A percentile compares a stretch with the other conserved stretches of the same genome.
phyloP scores from a whole-genome alignment of 2,329 filamentous ascomycete genomes.

The Cladophialophora bantiana region DNA sequence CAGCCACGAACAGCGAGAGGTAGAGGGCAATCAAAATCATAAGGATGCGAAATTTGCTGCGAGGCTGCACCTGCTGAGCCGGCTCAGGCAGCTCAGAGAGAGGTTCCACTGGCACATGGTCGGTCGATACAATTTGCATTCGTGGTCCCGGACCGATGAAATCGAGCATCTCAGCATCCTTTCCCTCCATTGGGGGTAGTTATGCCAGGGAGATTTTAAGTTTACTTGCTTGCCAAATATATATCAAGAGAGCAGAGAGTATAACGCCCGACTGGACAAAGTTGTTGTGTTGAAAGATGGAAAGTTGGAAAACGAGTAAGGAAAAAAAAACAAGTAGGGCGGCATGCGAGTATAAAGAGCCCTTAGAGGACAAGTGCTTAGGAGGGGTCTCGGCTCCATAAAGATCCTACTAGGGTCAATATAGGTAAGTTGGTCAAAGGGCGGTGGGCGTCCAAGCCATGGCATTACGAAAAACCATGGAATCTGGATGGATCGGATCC shows the following conservation, averaged over 20 bases:
- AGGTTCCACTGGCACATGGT: constrained; percentile 5
- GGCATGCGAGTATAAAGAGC: not conserved
- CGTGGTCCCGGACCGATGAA: constrained; percentile 15
- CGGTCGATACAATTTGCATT: constrained; percentile 19
- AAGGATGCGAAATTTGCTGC: constrained; percentile 36
- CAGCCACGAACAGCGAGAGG: constrained; percentile 42
- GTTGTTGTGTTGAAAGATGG: not conserved
- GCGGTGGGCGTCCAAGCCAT: constrained; percentile 4
- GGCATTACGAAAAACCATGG: not conserved
- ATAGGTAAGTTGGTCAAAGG: constrained; percentile 11
- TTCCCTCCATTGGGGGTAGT: not conserved
- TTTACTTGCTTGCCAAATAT: not conserved
- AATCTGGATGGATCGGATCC: not conserved
- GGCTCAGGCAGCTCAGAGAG: constrained; percentile 34
- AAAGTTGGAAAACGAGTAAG: not conserved
- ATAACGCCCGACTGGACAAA: not conserved
- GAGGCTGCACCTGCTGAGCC: constrained; percentile 39
- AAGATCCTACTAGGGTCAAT: not conserved
- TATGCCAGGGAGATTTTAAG: not conserved
- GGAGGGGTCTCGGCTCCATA: not conserved
- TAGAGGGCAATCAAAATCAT: constrained; percentile 42
- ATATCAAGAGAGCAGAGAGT: not conserved
- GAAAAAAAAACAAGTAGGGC: not conserved
- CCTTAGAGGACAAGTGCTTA: not conserved
- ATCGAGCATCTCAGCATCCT: constrained; percentile 18